Evolutionary conservation across 2,329 filamentous ascomycete species (phyloP), one percentile per base, ranked within the genome.

Genomic region (Colletotrichum liaoningense): DNA sequence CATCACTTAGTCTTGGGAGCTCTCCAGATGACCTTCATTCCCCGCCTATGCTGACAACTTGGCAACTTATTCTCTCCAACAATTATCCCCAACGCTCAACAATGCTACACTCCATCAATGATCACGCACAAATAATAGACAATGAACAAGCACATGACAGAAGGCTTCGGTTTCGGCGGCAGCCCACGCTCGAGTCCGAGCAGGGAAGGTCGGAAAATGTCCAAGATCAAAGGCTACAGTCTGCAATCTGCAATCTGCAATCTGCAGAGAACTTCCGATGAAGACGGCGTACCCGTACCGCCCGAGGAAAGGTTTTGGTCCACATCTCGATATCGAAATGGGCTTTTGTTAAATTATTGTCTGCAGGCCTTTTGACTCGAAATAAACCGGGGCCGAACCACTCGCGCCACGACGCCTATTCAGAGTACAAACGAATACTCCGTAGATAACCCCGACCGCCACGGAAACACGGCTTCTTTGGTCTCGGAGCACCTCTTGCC

Each of bases 321-420:
- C 69, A 59, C 69, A 54, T 24, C 28, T 26, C 46, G 46, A 62
- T 62, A 38, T 68, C 64, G 28, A 55, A 33, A 56, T n/a, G 42
- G 42, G 28, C 69, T 11, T 35, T 59, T 58, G 46, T 60, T 64
- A 14, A 35, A 72, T 55, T 49, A 46, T 26, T 5, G 69, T 30
- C 54, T 63, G 59, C 66, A 69, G 24, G 58, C 24, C n/a, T 63
- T 69, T 72, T 72, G 66, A 64, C 66, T 72, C 66, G 67, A 35
- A 68, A 52, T 68, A 57, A 57, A 55, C 28, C 65, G 49, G 22
- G 26, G 54, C 69, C 35, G 7, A 35, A 68, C 64, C 69, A 63
- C 69, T 68, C 35, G 24, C 57, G 4, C 28, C 28, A 49, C 26
- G 56, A 60, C 68, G 16, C 56, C 68, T 24, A 6, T 57, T 33